phyloP scores from a whole-genome alignment of 2,329 filamentous ascomycete species.

The Ambrosiella beaveri region DNA sequence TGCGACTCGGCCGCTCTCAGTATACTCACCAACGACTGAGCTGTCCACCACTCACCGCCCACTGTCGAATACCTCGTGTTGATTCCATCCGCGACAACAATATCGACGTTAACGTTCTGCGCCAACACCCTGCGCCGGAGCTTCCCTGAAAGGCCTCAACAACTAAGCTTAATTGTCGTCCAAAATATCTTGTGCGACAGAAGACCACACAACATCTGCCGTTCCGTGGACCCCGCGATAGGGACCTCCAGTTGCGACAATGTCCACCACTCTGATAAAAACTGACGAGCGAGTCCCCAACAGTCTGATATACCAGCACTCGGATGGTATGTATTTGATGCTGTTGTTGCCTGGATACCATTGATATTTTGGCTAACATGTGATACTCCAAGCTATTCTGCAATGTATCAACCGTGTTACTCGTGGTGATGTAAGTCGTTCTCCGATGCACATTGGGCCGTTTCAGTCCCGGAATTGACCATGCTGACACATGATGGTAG shows the following conservation, averaged over 20 bases:
- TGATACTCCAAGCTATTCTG: constrained; percentile 38
- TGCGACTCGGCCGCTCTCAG: too few relatives aligned
- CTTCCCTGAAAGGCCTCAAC: too few relatives aligned
- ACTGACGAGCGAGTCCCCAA: too few relatives aligned
- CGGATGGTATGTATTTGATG: constrained; percentile 23
- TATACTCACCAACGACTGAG: too few relatives aligned
- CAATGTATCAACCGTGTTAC: constrained; percentile 61
- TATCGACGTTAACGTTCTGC: too few relatives aligned
- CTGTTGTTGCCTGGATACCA: background rate
- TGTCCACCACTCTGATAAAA: constrained; percentile 72
- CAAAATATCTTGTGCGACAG: too few relatives aligned
- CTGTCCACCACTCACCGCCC: too few relatives aligned
- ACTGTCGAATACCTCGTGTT: too few relatives aligned
- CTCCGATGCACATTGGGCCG: background rate
- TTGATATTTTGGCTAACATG: constrained; percentile 19
- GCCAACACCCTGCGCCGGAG: too few relatives aligned
- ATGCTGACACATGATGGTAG: constrained; percentile 27
- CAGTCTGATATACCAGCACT: constrained; percentile 38
- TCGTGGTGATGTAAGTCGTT: constrained; percentile 48
- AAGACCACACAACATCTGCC: background rate
- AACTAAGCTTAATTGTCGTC: too few relatives aligned
- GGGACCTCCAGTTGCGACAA: constrained; percentile 25
- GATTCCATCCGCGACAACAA: too few relatives aligned
- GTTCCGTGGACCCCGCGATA: background rate
- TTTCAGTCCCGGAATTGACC: background rate